Conservation (phyloP, 768 basidiomycete genomes). For the Suillus brevipes region DNA sequence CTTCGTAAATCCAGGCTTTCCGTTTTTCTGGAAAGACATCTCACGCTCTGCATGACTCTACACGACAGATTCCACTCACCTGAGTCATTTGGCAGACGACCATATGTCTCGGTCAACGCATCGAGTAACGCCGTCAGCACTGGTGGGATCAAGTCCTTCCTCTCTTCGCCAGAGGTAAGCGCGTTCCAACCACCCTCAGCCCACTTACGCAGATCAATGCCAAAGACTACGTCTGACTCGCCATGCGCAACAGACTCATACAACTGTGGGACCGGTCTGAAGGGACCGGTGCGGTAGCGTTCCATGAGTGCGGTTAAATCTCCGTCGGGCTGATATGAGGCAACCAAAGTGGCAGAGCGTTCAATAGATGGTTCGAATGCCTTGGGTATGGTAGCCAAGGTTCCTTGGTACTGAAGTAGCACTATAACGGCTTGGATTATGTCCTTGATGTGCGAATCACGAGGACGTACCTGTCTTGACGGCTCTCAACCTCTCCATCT, state of each 20-base stretch:
- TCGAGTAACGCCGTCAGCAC: constrained; percentile 68
- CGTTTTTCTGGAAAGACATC: constrained; percentile 60
- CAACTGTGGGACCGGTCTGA: constrained; percentile 81
- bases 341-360: constrained; percentile 71
- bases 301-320: constrained; percentile 88
- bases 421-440: constrained; percentile 41
- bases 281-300: constrained; percentile 90
- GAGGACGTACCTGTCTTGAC: constrained; percentile 71
- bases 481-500: constrained; percentile 76
- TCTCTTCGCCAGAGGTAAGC: constrained; percentile 53
- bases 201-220: constrained; percentile 90
- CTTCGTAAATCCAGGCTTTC: constrained; percentile 94
- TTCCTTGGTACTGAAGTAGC: constrained; percentile 84
- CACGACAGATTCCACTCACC: constrained; percentile 42
- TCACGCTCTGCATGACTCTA: constrained; percentile 2
- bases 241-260: constrained; percentile 86
- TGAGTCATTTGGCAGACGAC: constrained; percentile 56
- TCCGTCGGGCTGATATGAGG: constrained; percentile 85
- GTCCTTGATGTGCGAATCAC: constrained; percentile 4
- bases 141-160: constrained; percentile 67
- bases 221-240: constrained; percentile 85
- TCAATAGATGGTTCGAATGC: constrained; percentile 64
- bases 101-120: constrained; percentile 65
- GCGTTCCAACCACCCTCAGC: constrained; percentile 78
- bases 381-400: constrained; percentile 69